A percentile compares a stretch with the other conserved stretches of the same genome.
Conservation (phyloP, 2,329 filamentous ascomycete genomes). For the Microascus cirrosus region DNA sequence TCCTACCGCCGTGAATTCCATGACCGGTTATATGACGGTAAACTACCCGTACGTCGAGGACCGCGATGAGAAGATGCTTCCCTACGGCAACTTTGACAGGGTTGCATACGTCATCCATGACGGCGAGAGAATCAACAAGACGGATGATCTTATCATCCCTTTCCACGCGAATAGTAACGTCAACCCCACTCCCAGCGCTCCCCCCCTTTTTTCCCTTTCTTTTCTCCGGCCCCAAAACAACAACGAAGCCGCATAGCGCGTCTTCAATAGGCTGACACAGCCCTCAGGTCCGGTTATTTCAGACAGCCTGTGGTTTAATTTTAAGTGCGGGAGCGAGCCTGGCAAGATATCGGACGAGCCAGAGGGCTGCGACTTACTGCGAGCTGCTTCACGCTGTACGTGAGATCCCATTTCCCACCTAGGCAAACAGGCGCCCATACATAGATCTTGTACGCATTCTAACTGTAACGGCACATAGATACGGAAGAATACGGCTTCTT, state of each 20-base stretch:
- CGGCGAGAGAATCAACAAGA: slow-evolving; percentile 10
- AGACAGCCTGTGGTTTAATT: too few species aligned
- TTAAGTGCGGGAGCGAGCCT: too few species aligned
- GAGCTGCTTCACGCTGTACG: not conserved
- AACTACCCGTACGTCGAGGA: slow-evolving; percentile 11
- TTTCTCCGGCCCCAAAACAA: too few species aligned
- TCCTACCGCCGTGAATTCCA: slow-evolving; percentile 15
- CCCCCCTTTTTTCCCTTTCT: too few species aligned
- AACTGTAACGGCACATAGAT: too few species aligned
- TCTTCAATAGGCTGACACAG: not conserved
- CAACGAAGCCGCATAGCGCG: not conserved
- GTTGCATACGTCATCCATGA: slow-evolving; percentile 14
- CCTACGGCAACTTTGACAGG: slow-evolving; percentile 7
- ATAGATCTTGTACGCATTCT: too few species aligned
- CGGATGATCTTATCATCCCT: slow-evolving; percentile 7
- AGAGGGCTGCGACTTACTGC: not conserved
- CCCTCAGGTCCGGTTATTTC: too few species aligned
- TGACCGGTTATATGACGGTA: slow-evolving; percentile 16
- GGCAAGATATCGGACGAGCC: not conserved
- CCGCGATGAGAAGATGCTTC: slow-evolving; percentile 8
- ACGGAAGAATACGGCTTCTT: too few species aligned
- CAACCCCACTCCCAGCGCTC: not conserved
- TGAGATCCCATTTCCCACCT: not conserved
- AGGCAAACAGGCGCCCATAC: too few species aligned
- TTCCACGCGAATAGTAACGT: not conserved